Evolutionary conservation across 2,329 filamentous ascomycete species (phyloP), one percentile per base, ranked within the genome.

Genomic region (Ophiocordyceps camponoti-leonardi): DNA sequence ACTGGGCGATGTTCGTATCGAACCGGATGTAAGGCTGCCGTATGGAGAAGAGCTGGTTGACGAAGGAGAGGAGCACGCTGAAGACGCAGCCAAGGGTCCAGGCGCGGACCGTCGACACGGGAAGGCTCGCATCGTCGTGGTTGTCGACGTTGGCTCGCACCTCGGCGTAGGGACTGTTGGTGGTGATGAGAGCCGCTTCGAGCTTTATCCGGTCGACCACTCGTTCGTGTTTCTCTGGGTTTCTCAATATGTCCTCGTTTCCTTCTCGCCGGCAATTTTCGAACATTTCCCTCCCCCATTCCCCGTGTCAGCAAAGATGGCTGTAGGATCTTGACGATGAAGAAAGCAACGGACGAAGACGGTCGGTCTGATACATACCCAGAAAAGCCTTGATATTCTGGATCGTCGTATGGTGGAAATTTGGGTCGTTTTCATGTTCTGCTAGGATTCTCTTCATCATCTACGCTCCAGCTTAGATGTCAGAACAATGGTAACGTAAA

Each of bases 1-100:
- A 58, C 60, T 77, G 72, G 18, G 72, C 71, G 10, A 78, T 71
- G 44, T 74, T 73, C 44, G 70, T 63, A 50, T 68, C 65, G 53
- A 79, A 69, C 16, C 59, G 64, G 50, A 78, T 76, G 41, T 65
- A 60, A 0, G 75, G 75, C 49, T 71, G 67, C 11, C 73, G 71
- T 47, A 77, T 69, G 44, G 69, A 71, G 55, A 78, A 77, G 44
- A 78, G 66, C 60, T 75, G 71, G 52, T 78, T 77, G 53, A 70
- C 62, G 45, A 71, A 71, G 41, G 68, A 65, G 31, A 73, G 60
- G 23, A 71, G 49, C 28, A 66, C 59, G 10, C 69, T 65, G 48
- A 75, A 76, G 40, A 65, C 50, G n/a, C 72, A 54, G 16, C 72
- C 73, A 30, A 77, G 71, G 18, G 59, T 53, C 71, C 72, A 75